Conservation (phyloP, 495 filamentous ascomycete genomes). For the Hypoxylon crocopeplum region DNA sequence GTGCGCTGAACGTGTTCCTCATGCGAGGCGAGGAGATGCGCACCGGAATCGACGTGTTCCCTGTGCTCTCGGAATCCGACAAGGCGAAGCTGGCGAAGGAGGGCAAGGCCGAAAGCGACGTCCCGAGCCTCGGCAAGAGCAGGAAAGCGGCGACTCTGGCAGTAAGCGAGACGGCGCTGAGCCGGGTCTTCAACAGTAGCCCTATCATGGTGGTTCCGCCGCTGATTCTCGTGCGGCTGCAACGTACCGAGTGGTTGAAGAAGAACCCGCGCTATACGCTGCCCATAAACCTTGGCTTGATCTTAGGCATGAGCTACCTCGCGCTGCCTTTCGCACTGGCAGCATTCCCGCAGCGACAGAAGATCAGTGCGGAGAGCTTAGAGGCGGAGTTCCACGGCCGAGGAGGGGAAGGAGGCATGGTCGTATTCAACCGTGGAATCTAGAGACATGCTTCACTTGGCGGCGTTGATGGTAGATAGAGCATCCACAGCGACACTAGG, state of each 20-base stretch:
- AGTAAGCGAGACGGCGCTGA: conserved; percentile 89
- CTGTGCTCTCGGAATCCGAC: conserved; percentile 65
- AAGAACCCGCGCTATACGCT: conserved; percentile 71
- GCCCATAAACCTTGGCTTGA: conserved; percentile 84
- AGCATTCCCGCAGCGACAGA: conserved; percentile 90
- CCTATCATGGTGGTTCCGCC: conserved; percentile 97
- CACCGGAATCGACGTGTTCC: conserved; percentile 93
- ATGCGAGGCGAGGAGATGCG: conserved; percentile 97
- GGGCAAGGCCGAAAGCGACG: conserved; percentile 62
- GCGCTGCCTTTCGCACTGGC: conserved; percentile 86
- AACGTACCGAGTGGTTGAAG: conserved; percentile 77
- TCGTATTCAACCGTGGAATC: conserved; percentile 93
- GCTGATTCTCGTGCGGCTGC: conserved; percentile 80
- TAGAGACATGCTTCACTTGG: conserved; percentile 40
- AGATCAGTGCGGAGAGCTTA: conserved; percentile 70
- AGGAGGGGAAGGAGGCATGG: conserved; percentile 75
- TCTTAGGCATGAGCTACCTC: conserved; percentile 80
- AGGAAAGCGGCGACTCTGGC: conserved; percentile 85
- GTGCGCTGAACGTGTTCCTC: conserved; percentile 91
- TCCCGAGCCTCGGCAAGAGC: conserved; percentile 79
- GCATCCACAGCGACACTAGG: neutral
- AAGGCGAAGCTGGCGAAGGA: conserved; percentile 59
- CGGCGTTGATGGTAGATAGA: conserved; percentile 10
- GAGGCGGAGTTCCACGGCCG: conserved; percentile 83
- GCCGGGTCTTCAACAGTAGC: conserved; percentile 87